Evolutionary conservation across 23 red algal species (phyloP).

Genomic region (Gracilaria gracilis): DNA sequence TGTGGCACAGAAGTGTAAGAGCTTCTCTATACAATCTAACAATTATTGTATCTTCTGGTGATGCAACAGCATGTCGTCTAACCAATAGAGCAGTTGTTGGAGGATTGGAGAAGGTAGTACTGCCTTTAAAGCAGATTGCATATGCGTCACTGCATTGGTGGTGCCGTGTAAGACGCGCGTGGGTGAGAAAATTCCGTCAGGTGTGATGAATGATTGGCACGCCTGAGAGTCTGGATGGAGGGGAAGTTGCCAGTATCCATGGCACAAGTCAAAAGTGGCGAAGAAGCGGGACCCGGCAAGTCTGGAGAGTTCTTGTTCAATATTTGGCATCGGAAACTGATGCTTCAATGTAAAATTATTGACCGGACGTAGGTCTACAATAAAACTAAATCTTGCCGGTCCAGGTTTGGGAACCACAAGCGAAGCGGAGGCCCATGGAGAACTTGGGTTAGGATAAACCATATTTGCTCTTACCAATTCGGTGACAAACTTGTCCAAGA

Average conservation of each 20-base stretch:
- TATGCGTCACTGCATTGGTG: constrained; percentile 17
- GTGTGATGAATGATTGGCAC: constrained; percentile 8
- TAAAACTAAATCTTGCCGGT: no score
- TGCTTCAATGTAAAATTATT: neutral
- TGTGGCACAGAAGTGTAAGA: neutral
- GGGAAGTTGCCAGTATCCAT: constrained; percentile 1
- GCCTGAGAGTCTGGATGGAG: neutral
- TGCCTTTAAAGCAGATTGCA: constrained; percentile 10
- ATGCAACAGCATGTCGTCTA: neutral
- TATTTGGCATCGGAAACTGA: neutral
- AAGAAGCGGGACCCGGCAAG: neutral
- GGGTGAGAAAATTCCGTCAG: constrained; percentile 7
- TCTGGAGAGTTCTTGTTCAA: neutral
- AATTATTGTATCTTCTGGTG: neutral
- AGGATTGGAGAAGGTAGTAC: neutral
- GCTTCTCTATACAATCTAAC: neutral
- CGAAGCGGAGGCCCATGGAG: no score
- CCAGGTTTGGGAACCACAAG: no score
- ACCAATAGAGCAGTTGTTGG: neutral
- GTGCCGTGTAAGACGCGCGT: constrained; percentile 39
- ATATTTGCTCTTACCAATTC: no score
- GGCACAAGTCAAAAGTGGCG: neutral
- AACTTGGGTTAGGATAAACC: no score
- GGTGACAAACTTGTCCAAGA: no score
- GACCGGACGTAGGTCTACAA: no score